Evolutionary conservation across 306 rosid genomes (phyloP), one percentile per base, ranked within the genome.

Genomic region (Herpetospermum pedunculosum): DNA sequence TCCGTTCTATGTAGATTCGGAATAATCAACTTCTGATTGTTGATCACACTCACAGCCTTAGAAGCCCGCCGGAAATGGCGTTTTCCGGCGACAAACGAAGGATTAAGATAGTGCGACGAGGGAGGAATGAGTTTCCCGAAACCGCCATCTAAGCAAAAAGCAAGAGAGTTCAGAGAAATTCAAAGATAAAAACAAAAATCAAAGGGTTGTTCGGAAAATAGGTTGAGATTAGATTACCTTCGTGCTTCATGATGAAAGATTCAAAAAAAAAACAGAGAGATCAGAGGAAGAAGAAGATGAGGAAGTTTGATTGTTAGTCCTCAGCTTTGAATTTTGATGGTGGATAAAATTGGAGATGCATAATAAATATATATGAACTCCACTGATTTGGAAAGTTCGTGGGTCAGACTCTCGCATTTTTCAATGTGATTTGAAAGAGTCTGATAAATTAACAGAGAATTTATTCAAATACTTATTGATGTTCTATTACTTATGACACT

Each of bases 1-100:
- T 80, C 85, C 10, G 88, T 82, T 65, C 76, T 78, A 0, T 50
- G 65, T 4, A 86, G 57, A 34, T 25, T 54, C 0, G 96, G 93
- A 72, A 80, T 43, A 72, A 80, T 43, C 34, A 85, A 40, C 29
- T 48, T 73, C 4, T 84, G 72, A 1, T 81, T 77, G 19, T 28
- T 44, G 37, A 26, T 70, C 19, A 49, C 57, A 12, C 21, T 70
- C 19, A 49, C 57, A 12, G 47, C 37, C 50, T 32, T 78, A 0
- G 82, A 30, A 21, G 52, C 76, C n/a, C 35, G 62, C 26, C 76
- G 77, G 67, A 75, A 77, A 26, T 52, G 35, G 3, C 43, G 18
- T 13, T 64, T 73, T 4, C 80, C 65, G 6, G 84, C 44, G 28
- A 86, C 79, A 8, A 87, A 83, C 29, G 86, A 80, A n/a, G 85